Conservation (phyloP, 768 basidiomycete genomes). For the Asterophora lycoperdoides region DNA sequence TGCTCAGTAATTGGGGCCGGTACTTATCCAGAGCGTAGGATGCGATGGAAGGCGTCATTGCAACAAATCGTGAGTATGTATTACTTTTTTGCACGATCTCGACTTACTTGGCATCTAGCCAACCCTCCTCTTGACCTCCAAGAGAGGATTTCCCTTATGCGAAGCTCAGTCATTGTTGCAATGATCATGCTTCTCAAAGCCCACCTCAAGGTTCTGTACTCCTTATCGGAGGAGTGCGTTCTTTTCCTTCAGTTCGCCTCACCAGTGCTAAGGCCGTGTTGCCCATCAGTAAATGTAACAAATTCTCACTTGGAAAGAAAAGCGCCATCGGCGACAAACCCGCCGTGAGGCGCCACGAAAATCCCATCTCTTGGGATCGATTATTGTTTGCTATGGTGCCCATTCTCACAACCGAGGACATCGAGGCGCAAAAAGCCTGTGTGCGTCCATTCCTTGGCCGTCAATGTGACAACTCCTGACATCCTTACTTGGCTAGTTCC, state of each 20-base stretch:
- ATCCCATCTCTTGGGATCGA: constrained; percentile 67
- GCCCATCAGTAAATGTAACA: constrained; percentile 75
- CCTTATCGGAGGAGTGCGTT: constrained; percentile 86
- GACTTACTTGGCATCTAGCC: constrained; percentile 4
- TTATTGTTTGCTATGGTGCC: constrained; percentile 62
- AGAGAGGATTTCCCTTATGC: constrained; percentile 38
- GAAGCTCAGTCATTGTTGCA: constrained; percentile 73
- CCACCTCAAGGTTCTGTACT: constrained; percentile 79
- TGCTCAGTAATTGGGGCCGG: not conserved
- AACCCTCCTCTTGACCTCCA: constrained; percentile 7
- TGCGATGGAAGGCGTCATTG: constrained; percentile 18
- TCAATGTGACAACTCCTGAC: not conserved
- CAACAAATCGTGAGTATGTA: constrained; percentile 4
- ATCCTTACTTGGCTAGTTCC: constrained; percentile 41
- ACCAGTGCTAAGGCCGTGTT: not conserved
- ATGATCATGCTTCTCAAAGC: constrained; percentile 86
- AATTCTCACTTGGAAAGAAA: constrained; percentile 87
- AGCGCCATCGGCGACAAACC: constrained; percentile 83
- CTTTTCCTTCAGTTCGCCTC: not conserved
- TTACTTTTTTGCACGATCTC: not conserved
- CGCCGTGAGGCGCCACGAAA: constrained; percentile 57
- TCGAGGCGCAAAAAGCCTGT: constrained; percentile 52
- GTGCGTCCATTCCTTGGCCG: constrained; percentile 38
- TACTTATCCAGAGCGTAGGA: constrained; percentile 8
- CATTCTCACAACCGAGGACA: constrained; percentile 60